These are phyloP conservation scores for Penicillium glabrum DNA, from an alignment of 2,329 filamentous ascomycete species.

Conservation along the genomic window DNA sequence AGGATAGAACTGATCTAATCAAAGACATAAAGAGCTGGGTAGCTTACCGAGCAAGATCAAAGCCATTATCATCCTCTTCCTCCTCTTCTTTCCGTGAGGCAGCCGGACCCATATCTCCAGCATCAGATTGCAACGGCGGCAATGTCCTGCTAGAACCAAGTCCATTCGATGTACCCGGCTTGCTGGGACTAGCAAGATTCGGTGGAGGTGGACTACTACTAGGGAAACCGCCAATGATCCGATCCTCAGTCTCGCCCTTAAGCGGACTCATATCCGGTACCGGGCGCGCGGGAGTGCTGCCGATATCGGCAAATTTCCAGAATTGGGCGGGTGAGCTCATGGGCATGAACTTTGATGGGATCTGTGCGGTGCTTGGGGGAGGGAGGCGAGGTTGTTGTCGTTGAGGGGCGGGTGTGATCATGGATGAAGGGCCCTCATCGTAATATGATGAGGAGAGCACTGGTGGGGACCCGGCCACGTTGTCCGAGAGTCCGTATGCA, in stretches of 20 bases:
- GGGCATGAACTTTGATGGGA: constrained; percentile 53
- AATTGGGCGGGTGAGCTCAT: constrained; percentile 53
- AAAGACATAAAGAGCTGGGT: background rate
- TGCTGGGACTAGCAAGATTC: constrained; percentile 46
- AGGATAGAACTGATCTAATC: too few species aligned
- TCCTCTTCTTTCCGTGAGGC: constrained; percentile 29
- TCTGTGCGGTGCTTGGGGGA: constrained; percentile 50
- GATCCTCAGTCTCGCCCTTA: constrained; percentile 41
- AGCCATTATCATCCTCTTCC: constrained; percentile 43
- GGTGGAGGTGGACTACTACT: constrained; percentile 51
- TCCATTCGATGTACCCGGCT: constrained; percentile 37
- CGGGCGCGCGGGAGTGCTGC: constrained; percentile 45
- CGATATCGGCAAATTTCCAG: constrained; percentile 51
- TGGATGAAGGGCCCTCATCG: constrained; percentile 47
- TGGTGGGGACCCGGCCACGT: constrained; percentile 44
- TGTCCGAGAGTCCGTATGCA: constrained; percentile 42
- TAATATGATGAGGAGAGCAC: constrained; percentile 51
- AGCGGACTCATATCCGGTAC: constrained; percentile 49
- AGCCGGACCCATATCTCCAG: constrained; percentile 19
- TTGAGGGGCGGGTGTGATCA: constrained; percentile 51
- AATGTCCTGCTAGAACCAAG: constrained; percentile 30
- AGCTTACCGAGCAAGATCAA: constrained; percentile 48
- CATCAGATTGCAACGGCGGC: constrained; percentile 34
- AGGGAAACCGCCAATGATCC: constrained; percentile 39
- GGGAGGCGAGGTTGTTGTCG: constrained; percentile 50